Base-by-base conservation (phyloP, 495 filamentous ascomycete species). In the Cryomyces minteri region DNA sequence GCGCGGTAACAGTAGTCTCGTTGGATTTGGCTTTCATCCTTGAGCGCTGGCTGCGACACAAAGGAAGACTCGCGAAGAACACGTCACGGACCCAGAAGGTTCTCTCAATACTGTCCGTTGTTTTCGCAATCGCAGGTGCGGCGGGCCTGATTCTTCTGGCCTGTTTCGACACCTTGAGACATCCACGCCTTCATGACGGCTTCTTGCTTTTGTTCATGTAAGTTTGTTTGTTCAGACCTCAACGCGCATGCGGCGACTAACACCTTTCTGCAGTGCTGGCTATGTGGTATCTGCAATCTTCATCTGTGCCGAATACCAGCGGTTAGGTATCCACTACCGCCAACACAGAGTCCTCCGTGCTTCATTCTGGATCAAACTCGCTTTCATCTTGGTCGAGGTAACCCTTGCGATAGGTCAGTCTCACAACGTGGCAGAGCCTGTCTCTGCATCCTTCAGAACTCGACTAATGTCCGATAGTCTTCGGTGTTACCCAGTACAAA, bases 301-400 rank as follows among this genome's bases (percentile, higher is more conserved):
- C 54, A 80, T 87, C 49, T 92, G 85, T 65, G 74, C 74, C 62
- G 88, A 94, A 54, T 95, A 93, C 59, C 75, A 88, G 50, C 76
- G 80, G 0, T 68, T 96, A 0, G 85, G 87, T 31, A 76, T 77
- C 43, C 76, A 78, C 51, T 83, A 81, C 66, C 77, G 79, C 45
- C 65, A 83, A 39, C 78, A 86, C 59, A 68, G 69, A 29, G 61
- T 92, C 43, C 70, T 96, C 8, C 70, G 80, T 30, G 58, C 70
- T 47, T 84, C 77, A 46, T 96, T 94, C 63, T 80, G 72, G 65
- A 68, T 88, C 54, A 96, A 96, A 62, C 62, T 85, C 11, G 37
- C 51, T 32, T 94, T 96, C 61, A 76, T 94, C 30, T 54, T 94
- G 10, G 52, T 92, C 44, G 87, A 92, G 58, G 57, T 94, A 33